Base-by-base conservation (phyloP, 2,329 filamentous ascomycete genomes). In the Neoscytalidium dimidiatum region DNA sequence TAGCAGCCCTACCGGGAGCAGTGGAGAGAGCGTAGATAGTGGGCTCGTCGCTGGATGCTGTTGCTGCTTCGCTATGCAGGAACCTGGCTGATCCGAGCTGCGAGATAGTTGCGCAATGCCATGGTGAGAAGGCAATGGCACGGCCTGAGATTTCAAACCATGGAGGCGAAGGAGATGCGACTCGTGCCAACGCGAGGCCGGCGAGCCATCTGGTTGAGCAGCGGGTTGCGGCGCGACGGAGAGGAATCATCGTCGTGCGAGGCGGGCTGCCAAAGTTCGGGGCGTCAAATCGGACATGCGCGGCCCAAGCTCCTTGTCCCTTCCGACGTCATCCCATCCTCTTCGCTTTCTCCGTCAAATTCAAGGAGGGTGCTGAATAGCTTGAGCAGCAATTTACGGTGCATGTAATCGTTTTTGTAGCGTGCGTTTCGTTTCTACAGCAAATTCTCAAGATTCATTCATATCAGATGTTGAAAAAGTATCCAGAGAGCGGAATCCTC, bases 21-120 rank as follows among this genome's bases (percentile, higher is more conserved):
- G 94, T 96, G 0, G 94, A 97, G 0, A 98, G 81, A 0, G 95
- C 95, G 77, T 96, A 98, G 62, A 99, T 96, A 1, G 94, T 98
- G 28, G 65, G 63, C 51, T 66, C 62, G 44, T 58, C 51, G 51
- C 51, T 49, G 23, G 38, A 46, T 4, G 21, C 38, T 17, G 21
- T 28, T 17, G 8, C 38, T 26, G 56, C 38, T 43, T 6, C 5
- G 26, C 38, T 46, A 28, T 60, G 56, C 41, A 46, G 56, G 56
- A 21, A 33, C 28, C 56, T 35, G 49, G 61, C 35, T 6, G 35
- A 7, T 13, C 14, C 4, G 14, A 13, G 33, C 17, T 58, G 33
- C 21, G 26, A 14, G 13, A 23, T 63, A 13, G 21, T 21, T 8
- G 8, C n/a, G 23, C n/a, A 13, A 26, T 11, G 35, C 38, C 61